These are phyloP conservation scores for Fusarium sulawesiense DNA, from an alignment of 2,329 filamentous ascomycete genomes.

Conservation along the genomic window DNA sequence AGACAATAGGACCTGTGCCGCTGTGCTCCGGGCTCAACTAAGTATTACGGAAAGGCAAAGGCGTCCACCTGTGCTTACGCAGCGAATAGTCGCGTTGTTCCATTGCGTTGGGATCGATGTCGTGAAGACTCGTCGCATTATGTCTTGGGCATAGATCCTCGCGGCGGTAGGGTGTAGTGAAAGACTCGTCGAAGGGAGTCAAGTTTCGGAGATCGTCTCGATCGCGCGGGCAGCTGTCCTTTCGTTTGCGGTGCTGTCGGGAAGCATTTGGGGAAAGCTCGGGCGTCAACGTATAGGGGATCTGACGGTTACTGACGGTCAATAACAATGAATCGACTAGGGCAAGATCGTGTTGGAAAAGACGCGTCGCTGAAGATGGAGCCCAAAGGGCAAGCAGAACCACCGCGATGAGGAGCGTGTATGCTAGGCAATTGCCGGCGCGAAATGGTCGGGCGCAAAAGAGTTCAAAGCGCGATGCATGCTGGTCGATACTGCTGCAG, in stretches of 20 bases:
- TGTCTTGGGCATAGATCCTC: background rate
- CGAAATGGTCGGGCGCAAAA: background rate
- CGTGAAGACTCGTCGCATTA: background rate
- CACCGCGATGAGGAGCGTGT: background rate
- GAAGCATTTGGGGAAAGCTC: background rate
- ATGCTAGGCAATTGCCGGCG: background rate
- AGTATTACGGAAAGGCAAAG: fast-evolving
- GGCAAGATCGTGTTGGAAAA: background rate
- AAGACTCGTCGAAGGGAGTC: background rate
- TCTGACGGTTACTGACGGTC: background rate
- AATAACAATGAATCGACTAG: background rate
- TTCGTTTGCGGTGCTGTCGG: background rate
- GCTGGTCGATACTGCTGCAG: background rate
- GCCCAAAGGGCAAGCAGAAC: background rate
- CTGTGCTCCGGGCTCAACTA: background rate
- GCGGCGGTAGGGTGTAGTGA: background rate
- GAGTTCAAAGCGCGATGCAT: background rate
- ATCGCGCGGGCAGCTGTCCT: background rate
- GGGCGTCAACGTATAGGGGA: background rate
- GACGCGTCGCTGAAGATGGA: background rate
- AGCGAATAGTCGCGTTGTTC: background rate
- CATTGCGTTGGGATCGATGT: background rate
- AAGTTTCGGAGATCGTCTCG: background rate
- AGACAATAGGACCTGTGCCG: background rate
- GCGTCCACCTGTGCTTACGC: background rate